Evolutionary conservation across 371 early-diverging fungal species (phyloP).

Genomic region (Capniomyces stellatus): DNA sequence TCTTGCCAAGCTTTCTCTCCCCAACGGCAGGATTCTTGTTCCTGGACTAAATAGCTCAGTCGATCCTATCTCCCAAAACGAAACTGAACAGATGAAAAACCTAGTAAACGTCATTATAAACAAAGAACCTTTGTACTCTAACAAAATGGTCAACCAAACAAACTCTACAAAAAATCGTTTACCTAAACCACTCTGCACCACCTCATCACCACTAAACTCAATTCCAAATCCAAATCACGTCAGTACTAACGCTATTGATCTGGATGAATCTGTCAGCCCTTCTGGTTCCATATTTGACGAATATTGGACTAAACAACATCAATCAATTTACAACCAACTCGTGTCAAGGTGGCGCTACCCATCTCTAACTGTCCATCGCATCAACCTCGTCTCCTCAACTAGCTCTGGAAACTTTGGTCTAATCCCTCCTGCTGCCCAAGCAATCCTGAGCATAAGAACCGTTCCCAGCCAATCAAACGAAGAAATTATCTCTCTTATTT

Average conservation of each 20-base stretch:
- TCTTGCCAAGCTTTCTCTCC: constrained; percentile 32
- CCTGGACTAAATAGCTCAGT: constrained; percentile 36
- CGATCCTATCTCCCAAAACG: constrained; percentile 9
- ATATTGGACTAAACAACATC: too few species aligned
- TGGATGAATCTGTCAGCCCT: too few species aligned
- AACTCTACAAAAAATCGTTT: too few species aligned
- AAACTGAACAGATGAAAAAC: constrained; percentile 11
- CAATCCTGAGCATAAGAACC: constrained; percentile 57
- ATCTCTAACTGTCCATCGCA: constrained; percentile 57
- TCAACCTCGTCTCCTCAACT: constrained; percentile 43
- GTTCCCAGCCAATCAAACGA: constrained; percentile 59
- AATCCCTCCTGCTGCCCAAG: constrained; percentile 49
- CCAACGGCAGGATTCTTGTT: constrained; percentile 37
- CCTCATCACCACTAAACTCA: too few species aligned
- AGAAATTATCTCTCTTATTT: constrained; percentile 37
- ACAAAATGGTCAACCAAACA: too few species aligned
- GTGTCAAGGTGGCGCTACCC: constrained; percentile 68
- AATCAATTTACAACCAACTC: constrained; percentile 23
- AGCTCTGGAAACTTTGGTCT: constrained; percentile 42
- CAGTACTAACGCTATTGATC: too few species aligned
- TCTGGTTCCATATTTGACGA: too few species aligned
- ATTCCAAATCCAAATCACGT: too few species aligned
- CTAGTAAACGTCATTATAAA: constrained; percentile 13
- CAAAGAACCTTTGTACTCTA: too few species aligned
- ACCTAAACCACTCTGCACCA: too few species aligned